Conservation (phyloP, 2,329 filamentous ascomycete genomes). For the Ophiostoma novo-ulmi region DNA sequence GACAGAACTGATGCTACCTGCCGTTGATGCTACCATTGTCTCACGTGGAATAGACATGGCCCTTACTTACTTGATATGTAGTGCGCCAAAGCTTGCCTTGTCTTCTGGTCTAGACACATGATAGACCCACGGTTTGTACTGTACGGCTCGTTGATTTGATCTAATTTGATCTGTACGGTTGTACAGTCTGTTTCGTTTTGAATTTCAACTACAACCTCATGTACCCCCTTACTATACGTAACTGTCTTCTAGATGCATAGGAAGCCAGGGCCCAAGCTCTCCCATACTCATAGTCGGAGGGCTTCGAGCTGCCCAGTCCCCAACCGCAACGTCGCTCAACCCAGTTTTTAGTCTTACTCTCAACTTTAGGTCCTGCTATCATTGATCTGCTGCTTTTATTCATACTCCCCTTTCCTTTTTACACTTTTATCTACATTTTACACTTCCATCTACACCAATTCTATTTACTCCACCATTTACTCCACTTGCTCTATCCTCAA, state of each 20-base stretch:
- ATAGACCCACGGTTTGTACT: conserved; percentile 1
- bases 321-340: background rate
- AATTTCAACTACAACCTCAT: background rate
- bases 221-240: background rate
- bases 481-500: background rate
- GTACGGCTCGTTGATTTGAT: background rate
- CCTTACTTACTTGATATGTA: background rate
- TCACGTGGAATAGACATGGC: background rate
- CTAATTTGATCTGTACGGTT: background rate
- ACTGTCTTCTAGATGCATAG: conserved; percentile 11
- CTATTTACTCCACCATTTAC: too few species aligned
- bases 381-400: background rate
- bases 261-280: background rate
- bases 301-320: background rate
- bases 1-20: background rate
- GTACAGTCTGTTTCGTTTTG: background rate
- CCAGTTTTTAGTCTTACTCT: background rate
- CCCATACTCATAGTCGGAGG: background rate
- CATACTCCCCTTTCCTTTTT: background rate
- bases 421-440: background rate
- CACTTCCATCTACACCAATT: background rate
- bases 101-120: background rate
- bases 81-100: background rate
- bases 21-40: background rate
- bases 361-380: conserved; percentile 2